Conservation (phyloP, 2,329 filamentous ascomycete species). For the Hymenotorrendiella dingleyae region DNA sequence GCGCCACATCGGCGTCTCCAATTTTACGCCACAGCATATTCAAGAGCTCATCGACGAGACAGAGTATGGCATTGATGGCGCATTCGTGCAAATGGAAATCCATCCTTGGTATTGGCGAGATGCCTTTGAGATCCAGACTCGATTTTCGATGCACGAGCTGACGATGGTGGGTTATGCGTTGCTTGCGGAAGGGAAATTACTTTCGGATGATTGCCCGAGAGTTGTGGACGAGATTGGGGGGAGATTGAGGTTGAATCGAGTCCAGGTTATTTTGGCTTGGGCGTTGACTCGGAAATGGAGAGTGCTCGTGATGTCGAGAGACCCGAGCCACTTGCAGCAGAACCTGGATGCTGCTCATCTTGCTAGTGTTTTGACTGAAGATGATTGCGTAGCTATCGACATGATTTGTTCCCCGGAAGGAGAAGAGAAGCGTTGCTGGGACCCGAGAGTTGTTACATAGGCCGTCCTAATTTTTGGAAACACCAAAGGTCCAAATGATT, state of each 20-base stretch:
- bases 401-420: constrained; percentile 1
- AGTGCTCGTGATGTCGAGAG: constrained; percentile 13
- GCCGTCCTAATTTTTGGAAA: no score
- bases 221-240: constrained; percentile 9
- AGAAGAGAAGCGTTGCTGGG: constrained; percentile 20
- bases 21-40: constrained; percentile 73
- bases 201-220: constrained; percentile 6
- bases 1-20: constrained; percentile 75
- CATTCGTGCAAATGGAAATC: constrained; percentile 80
- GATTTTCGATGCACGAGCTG: constrained; percentile 9
- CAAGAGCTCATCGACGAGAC: constrained; percentile 65
- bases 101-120: constrained; percentile 46
- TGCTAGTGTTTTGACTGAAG: constrained; percentile 5
- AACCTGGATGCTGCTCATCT: constrained; percentile 4
- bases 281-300: constrained; percentile 11
- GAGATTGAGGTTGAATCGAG: constrained; percentile 5
- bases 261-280: constrained; percentile 17
- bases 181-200: constrained; percentile 18
- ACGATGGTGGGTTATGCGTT: constrained; percentile 17
- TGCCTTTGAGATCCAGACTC: constrained; percentile 13
- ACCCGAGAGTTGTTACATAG: constrained; percentile 17
- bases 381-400: constrained; percentile 13
- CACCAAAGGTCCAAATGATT: no score
- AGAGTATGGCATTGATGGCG: constrained; percentile 41
- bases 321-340: constrained; percentile 8